These are phyloP conservation scores for Fusarium sp. DNA, from an alignment of 2,329 filamentous ascomycete species.

Conservation along the genomic window DNA sequence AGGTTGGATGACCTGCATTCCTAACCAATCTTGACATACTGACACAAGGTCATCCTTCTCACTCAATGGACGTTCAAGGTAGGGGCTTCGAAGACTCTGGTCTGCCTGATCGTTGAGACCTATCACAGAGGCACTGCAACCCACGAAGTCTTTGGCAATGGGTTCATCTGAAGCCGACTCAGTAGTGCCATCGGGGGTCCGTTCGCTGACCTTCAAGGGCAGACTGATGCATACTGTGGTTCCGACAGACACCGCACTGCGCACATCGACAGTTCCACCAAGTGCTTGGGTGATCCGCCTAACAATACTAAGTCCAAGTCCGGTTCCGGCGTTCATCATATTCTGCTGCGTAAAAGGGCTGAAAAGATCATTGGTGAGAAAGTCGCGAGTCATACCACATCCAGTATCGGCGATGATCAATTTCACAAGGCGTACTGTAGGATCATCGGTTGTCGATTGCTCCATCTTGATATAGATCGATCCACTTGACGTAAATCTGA, in stretches of 20 bases:
- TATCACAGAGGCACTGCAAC: accelerated
- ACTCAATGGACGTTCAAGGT: neutral
- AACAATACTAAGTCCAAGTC: neutral
- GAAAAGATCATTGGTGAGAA: neutral
- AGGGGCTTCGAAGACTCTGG: accelerated
- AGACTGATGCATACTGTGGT: neutral
- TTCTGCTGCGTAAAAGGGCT: slow-evolving; percentile 7
- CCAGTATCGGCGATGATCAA: neutral
- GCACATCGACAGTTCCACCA: neutral
- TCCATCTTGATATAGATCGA: neutral
- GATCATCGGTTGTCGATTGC: neutral
- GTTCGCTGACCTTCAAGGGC: neutral
- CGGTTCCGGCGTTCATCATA: neutral
- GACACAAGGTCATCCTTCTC: neutral
- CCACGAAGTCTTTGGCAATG: accelerated
- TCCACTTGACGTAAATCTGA: neutral
- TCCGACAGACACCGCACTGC: neutral
- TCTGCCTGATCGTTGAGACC: neutral
- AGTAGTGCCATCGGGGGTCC: accelerated
- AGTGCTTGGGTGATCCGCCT: neutral
- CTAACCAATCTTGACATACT: neutral
- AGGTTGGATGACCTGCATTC: neutral
- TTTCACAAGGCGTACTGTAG: neutral
- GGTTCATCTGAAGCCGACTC: accelerated
- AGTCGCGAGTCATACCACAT: neutral